Base-by-base conservation (phyloP, 2,329 filamentous ascomycete genomes). In the Nemania sp. region DNA sequence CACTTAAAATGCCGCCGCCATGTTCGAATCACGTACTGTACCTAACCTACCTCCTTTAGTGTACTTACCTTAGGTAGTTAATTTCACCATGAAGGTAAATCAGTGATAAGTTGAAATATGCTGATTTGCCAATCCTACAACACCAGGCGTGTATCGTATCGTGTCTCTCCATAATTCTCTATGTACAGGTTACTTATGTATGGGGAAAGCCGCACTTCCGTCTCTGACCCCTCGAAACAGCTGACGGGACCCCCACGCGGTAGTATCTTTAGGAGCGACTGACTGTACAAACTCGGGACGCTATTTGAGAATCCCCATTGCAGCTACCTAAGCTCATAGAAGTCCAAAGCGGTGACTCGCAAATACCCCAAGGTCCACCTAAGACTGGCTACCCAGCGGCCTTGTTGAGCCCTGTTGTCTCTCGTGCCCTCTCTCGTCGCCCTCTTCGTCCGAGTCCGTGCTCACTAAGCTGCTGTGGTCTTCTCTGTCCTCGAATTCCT, bases 401-500 rank as follows among this genome's bases (percentile, higher is more conserved):
- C 64, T 64, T 7, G 62, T 64, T 7, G 62, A 64, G 55, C 60
- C 54, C 50, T 67, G 63, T 39, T 65, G 63, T 54, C 65, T 55
- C 52, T 51, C 47, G 56, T 64, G 37, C 25, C 21, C n/a, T 3
- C 25, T 29, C 25, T 29, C 25, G 3, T 52, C 56, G 11, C 53
- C 67, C 54, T 70, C 68, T 18, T 67, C 63, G 43, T 65, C 37
- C 12, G 48, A 63, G n/a, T 60, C 62, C 29, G 68, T 70, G 18
- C 82, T 72, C 40, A 78, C 79, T 52, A 86, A 76, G 43, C 67
- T 69, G 17, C 63, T 61, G 42, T 67, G 67, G 12, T 68, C 67
- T 15, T 68, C 67, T 15, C 78, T 75, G 25, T 90, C 87, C 57
- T 65, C 55, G 20, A 57, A 55, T 40, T 91, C 90, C 59, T 95